These are phyloP conservation scores for Termitomyces sp. DNA, from an alignment of 768 basidiomycete species.

Conservation along the genomic window DNA sequence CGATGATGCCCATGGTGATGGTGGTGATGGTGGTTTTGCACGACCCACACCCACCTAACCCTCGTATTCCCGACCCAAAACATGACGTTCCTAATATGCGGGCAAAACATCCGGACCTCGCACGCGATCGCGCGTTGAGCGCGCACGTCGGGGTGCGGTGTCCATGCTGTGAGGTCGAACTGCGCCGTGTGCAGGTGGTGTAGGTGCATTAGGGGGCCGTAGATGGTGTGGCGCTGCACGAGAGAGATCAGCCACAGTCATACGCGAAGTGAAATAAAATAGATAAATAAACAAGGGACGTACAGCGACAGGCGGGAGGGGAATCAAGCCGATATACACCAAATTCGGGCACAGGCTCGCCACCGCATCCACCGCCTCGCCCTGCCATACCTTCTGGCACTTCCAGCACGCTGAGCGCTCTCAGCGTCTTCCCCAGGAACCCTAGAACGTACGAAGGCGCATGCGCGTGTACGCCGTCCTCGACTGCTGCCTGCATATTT, in stretches of 20 bases:
- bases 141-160: conserved; percentile 20
- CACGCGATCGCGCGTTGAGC: conserved; percentile 31
- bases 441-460: conserved; percentile 21
- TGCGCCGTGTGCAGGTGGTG: conserved; percentile 30
- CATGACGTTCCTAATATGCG: conserved; percentile 24
- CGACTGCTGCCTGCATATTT: conserved; percentile 43
- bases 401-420: conserved; percentile 29
- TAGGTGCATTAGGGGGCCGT: conserved; percentile 25
- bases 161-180: conserved; percentile 32
- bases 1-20: too few relatives aligned
- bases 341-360: conserved; percentile 24
- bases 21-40: background rate
- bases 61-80: conserved; percentile 30
- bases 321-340: conserved; percentile 28
- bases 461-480: conserved; percentile 29
- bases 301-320: conserved; percentile 27
- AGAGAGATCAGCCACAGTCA: background rate
- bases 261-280: too few relatives aligned
- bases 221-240: conserved; percentile 28
- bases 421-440: too few relatives aligned
- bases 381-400: conserved; percentile 26
- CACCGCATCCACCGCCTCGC: conserved; percentile 21
- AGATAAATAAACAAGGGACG: conserved; percentile 8
- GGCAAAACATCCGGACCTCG: conserved; percentile 32
- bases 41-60: conserved; percentile 23